Conservation (phyloP, 2,329 filamentous ascomycete genomes). For the Cytospora schulzeri region DNA sequence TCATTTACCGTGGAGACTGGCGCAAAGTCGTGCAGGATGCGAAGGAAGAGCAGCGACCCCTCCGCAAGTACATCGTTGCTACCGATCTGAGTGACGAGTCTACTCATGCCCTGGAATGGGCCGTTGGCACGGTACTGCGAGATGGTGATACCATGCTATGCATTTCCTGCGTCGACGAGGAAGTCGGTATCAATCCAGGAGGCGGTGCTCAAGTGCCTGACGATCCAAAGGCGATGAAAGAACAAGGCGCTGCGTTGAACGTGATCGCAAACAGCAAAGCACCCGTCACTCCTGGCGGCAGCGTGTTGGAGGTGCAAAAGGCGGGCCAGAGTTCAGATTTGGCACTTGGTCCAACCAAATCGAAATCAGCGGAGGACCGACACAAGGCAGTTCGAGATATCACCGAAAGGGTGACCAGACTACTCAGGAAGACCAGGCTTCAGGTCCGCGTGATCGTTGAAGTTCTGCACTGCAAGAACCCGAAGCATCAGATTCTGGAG, state of each 20-base stretch:
- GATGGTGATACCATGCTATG: slow-evolving; percentile 93
- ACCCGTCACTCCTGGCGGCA: slow-evolving; percentile 34
- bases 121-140: slow-evolving; percentile 89
- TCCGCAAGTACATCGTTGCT: slow-evolving; percentile 92
- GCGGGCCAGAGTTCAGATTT: slow-evolving; percentile 10
- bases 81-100: slow-evolving; percentile 94
- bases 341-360: slow-evolving; percentile 12
- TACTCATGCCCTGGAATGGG: slow-evolving; percentile 95
- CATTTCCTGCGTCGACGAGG: slow-evolving; percentile 92
- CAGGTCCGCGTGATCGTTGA: slow-evolving; percentile 94
- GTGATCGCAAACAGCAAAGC: slow-evolving; percentile 54
- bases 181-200: slow-evolving; percentile 59
- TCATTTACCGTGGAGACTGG: slow-evolving; percentile 89
- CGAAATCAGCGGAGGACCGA: slow-evolving; percentile 74
- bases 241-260: slow-evolving; percentile 73
- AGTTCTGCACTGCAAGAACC: slow-evolving; percentile 97
- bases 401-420: slow-evolving; percentile 78
- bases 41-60: slow-evolving; percentile 74
- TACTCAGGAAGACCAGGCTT: slow-evolving; percentile 86
- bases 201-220: slow-evolving; percentile 64
- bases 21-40: slow-evolving; percentile 73
- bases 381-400: slow-evolving; percentile 80
- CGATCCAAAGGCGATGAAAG: slow-evolving; percentile 73
- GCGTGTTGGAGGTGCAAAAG: slow-evolving; percentile 36
- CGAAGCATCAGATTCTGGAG: slow-evolving; percentile 93